Conservation (phyloP, 768 basidiomycete species). For the Polyporus arcularius region DNA sequence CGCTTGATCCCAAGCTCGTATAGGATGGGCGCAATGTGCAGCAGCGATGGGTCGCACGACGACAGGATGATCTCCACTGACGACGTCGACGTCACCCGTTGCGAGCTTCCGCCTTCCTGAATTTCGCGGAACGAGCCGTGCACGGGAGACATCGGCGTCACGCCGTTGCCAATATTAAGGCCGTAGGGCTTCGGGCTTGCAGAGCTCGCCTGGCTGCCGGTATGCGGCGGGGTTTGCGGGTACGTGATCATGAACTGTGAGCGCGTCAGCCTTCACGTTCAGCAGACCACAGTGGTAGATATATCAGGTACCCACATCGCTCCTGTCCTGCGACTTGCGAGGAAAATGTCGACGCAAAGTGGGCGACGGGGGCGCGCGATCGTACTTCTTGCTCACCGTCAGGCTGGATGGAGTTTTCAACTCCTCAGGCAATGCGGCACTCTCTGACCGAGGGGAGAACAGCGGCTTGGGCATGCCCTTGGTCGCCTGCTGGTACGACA, state of each 20-base stretch:
- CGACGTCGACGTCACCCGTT: conserved; percentile 39
- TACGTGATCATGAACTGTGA: conserved; percentile 27
- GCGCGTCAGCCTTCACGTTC: background rate
- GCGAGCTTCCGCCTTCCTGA: conserved; percentile 18
- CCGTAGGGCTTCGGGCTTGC: conserved; percentile 11
- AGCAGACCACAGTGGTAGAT: background rate
- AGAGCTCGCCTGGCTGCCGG: conserved; percentile 26
- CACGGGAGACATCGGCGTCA: conserved; percentile 20
- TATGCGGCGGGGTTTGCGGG: conserved; percentile 30
- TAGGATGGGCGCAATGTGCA: conserved; percentile 62
- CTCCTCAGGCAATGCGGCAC: background rate
- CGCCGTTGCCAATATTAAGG: background rate
- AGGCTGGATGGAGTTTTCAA: conserved; percentile 19
- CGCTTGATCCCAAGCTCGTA: conserved; percentile 57
- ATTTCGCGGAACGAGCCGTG: conserved; percentile 11
- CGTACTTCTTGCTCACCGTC: conserved; percentile 7
- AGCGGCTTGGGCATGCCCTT: conserved; percentile 12
- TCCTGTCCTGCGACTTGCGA: conserved; percentile 27
- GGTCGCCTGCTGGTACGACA: conserved; percentile 25
- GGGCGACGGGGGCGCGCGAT: conserved; percentile 19
- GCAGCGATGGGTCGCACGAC: conserved; percentile 64
- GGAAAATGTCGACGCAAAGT: conserved; percentile 19
- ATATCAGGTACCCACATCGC: conserved; percentile 24
- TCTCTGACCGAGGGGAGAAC: conserved; percentile 23
- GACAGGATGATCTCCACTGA: conserved; percentile 55